Evolutionary conservation across 164 flowering plant species (phyloP).

Genomic region (Tinospora cordifolia): DNA sequence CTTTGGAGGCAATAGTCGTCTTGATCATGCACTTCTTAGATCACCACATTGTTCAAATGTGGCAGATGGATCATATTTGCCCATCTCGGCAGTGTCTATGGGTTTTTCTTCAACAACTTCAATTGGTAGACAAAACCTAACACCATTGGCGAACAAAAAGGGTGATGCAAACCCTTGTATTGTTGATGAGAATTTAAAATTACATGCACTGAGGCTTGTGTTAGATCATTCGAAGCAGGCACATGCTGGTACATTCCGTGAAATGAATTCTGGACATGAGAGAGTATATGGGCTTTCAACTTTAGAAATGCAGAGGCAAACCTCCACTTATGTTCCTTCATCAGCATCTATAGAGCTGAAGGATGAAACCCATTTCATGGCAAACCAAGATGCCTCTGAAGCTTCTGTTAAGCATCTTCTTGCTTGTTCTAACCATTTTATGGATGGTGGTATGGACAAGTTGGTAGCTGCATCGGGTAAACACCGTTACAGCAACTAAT

Average conservation of each 20-base stretch:
- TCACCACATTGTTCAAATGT: slow-evolving; percentile 14
- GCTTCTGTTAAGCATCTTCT: slow-evolving; percentile 14
- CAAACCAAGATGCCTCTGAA: slow-evolving; percentile 19
- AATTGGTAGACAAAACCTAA: slow-evolving; percentile 12
- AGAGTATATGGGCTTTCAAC: slow-evolving; percentile 10
- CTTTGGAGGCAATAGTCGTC: slow-evolving; percentile 18
- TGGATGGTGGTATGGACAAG: slow-evolving; percentile 18
- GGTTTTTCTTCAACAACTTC: slow-evolving; percentile 25
- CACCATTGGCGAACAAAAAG: slow-evolving; percentile 20
- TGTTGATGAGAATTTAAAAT: slow-evolving; percentile 33
- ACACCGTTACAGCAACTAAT: neutral
- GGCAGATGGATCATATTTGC: slow-evolving; percentile 16
- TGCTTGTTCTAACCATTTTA: slow-evolving; percentile 15
- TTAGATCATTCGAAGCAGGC: slow-evolving; percentile 32
- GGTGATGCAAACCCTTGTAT: slow-evolving; percentile 19
- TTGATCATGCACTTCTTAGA: slow-evolving; percentile 16
- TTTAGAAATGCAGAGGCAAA: slow-evolving; percentile 18
- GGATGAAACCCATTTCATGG: slow-evolving; percentile 13
- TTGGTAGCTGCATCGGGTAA: slow-evolving; percentile 22
- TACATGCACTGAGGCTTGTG: slow-evolving; percentile 33
- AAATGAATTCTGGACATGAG: slow-evolving; percentile 18
- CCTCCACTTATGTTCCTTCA: slow-evolving; percentile 10
- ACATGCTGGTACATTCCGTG: slow-evolving; percentile 20
- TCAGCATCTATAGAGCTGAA: slow-evolving; percentile 15
- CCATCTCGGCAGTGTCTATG: slow-evolving; percentile 19